Conservation (phyloP, 1,139 yeast genomes). For the Yamadazyma dushanensis region DNA sequence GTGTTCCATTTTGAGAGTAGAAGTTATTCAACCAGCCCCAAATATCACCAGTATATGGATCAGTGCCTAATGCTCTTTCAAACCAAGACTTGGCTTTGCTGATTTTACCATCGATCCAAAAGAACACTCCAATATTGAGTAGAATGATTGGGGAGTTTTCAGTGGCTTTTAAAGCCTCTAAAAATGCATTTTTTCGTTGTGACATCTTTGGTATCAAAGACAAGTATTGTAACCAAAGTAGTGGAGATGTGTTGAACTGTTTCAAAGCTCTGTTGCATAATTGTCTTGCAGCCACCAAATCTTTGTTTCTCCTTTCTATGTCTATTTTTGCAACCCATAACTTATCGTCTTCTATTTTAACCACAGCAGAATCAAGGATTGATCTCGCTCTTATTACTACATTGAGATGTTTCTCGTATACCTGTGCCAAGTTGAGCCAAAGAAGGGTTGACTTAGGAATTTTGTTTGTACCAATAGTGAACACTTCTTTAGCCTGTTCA, state of each 20-base stretch:
- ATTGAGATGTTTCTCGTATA: conserved; percentile 39
- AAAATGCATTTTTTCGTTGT: conserved; percentile 61
- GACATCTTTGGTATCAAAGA: conserved; percentile 50
- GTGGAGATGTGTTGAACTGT: conserved; percentile 57
- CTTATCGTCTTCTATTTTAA: conserved; percentile 49
- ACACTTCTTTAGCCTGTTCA: conserved; percentile 48
- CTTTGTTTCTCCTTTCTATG: conserved; percentile 56
- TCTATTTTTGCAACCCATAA: conserved; percentile 61
- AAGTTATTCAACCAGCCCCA: conserved; percentile 71
- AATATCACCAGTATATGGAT: conserved; percentile 64
- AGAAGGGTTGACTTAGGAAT: conserved; percentile 46
- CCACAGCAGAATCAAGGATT: conserved; percentile 64
- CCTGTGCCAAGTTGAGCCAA: conserved; percentile 57
- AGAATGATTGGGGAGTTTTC: conserved; percentile 61
- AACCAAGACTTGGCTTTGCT: conserved; percentile 75
- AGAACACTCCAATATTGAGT: conserved; percentile 62
- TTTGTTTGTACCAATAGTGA: conserved; percentile 48
- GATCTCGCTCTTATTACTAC: conserved; percentile 67
- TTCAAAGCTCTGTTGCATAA: conserved; percentile 62
- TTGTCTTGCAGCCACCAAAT: conserved; percentile 53
- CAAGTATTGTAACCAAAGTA: conserved; percentile 64
- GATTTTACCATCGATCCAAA: conserved; percentile 68
- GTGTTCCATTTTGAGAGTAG: conserved; percentile 22
- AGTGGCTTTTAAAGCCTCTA: conserved; percentile 73
- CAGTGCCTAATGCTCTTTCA: conserved; percentile 59